Percentiles rank a stretch among this genome's conserved stretches.
Conservation (phyloP, 1,284 basidiomycete genomes). For the Moesziomyces globuligerus region DNA sequence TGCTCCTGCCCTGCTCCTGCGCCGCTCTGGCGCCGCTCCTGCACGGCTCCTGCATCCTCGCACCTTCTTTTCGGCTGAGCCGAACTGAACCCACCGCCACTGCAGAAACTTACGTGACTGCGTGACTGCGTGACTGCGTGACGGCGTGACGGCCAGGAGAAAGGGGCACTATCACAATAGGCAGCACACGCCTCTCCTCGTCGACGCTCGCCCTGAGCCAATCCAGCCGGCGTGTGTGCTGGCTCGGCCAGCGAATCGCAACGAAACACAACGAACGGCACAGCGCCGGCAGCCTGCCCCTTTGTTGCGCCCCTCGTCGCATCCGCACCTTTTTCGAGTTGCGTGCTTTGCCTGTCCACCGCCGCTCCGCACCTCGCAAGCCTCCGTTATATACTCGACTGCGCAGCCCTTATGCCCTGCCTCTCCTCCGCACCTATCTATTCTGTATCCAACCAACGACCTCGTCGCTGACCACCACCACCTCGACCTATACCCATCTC, state of each 20-base stretch:
- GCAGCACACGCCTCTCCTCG: too few species aligned
- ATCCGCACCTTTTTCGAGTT: too few species aligned
- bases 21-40: neutral
- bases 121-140: neutral
- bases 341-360: constrained; percentile 12
- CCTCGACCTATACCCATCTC: constrained; percentile 4
- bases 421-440: constrained; percentile 10
- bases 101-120: neutral
- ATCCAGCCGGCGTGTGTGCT: too few species aligned
- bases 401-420: constrained; percentile 6
- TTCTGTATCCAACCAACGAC: too few species aligned
- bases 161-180: too few species aligned
- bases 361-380: constrained; percentile 3
- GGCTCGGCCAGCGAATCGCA: too few species aligned
- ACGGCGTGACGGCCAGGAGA: neutral
- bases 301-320: neutral
- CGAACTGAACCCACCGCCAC: constrained; percentile 21
- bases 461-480: constrained; percentile 8
- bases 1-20: too few species aligned
- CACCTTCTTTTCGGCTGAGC: constrained; percentile 7
- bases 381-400: constrained; percentile 39
- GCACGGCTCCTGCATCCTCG: neutral
- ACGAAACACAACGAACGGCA: constrained; percentile 2
- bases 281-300: neutral
- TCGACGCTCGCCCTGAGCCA: too few species aligned